These are phyloP conservation scores for Entomortierella chlamydospora DNA, from an alignment of 192 early-diverging fungal genomes.

Conservation along the genomic window DNA sequence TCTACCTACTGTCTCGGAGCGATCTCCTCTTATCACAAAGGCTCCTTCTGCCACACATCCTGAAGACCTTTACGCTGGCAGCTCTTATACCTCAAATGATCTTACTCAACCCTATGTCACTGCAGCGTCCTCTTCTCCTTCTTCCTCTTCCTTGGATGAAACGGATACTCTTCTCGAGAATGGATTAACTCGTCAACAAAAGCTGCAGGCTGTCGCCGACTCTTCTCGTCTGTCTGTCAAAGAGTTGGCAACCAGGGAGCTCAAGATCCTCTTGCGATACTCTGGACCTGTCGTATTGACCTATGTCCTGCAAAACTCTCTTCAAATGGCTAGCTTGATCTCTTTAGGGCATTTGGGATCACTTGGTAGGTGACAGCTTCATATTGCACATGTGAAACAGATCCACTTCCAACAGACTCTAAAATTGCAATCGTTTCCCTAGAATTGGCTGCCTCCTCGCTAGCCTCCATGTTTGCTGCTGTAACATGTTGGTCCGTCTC, in stretches of 20 bases:
- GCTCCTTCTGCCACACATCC: background rate
- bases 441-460: conserved; percentile 75
- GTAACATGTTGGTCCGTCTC: conserved; percentile 76
- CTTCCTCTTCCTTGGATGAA: background rate
- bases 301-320: conserved; percentile 74
- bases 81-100: background rate
- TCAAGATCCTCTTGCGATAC: conserved; percentile 50
- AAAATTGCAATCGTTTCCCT: conserved; percentile 14
- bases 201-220: conserved; percentile 2
- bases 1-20: conserved; percentile 13
- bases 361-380: conserved; percentile 1
- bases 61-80: background rate
- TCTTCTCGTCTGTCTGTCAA: conserved; percentile 3
- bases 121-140: background rate
- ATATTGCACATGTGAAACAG: background rate
- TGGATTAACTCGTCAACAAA: background rate
- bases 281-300: conserved; percentile 67
- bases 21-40: conserved; percentile 42
- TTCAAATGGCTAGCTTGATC: conserved; percentile 73
- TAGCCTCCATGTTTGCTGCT: conserved; percentile 79
- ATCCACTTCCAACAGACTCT: too few relatives aligned
- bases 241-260: conserved; percentile 13
- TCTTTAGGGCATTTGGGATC: conserved; percentile 72
- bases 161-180: background rate
- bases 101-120: background rate